These are phyloP conservation scores for Phytophthora foliorum DNA, from an alignment of 352 stramenopile genomes.

Conservation along the genomic window DNA sequence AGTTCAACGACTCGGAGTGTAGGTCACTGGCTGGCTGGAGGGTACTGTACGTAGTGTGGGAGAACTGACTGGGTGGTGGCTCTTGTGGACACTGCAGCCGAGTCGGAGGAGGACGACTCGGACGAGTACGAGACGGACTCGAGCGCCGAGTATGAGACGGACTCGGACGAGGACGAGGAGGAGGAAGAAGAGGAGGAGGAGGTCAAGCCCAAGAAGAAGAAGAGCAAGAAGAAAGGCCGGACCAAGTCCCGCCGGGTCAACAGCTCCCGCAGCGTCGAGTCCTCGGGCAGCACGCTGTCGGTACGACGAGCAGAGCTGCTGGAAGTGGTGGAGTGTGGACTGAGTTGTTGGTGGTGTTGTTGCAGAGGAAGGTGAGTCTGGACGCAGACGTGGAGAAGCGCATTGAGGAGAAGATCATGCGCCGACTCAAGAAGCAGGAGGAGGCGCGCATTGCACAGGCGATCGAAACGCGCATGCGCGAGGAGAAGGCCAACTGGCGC, in stretches of 20 bases:
- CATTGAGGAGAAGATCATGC: conserved; percentile 91
- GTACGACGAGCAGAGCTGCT: conserved; percentile 25
- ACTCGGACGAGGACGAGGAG: conserved; percentile 59
- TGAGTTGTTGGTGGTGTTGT: conserved; percentile 8
- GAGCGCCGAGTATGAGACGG: conserved; percentile 68
- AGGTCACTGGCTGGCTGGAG: conserved; percentile 26
- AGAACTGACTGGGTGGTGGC: no score
- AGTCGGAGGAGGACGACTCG: conserved; percentile 83
- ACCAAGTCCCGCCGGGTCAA: conserved; percentile 57
- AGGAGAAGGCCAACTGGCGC: conserved; percentile 88
- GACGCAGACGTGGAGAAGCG: conserved; percentile 85
- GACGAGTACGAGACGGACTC: conserved; percentile 76
- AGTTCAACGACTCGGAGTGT: conserved; percentile 93
- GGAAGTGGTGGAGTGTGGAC: neutral
- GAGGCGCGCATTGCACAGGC: conserved; percentile 85
- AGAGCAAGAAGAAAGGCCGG: conserved; percentile 57
- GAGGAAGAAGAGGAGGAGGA: conserved; percentile 79
- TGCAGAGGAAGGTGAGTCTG: conserved; percentile 63
- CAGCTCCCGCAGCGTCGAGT: conserved; percentile 56
- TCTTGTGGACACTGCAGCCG: no score
- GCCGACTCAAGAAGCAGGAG: conserved; percentile 89
- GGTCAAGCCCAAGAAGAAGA: conserved; percentile 76
- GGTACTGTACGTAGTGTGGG: neutral
- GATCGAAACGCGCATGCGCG: conserved; percentile 86
- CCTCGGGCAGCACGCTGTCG: conserved; percentile 39